A percentile compares a stretch with the other conserved stretches of the same genome.
phyloP scores from a whole-genome alignment of 2,329 filamentous ascomycete species.

The Akanthomyces uredinophilus region DNA sequence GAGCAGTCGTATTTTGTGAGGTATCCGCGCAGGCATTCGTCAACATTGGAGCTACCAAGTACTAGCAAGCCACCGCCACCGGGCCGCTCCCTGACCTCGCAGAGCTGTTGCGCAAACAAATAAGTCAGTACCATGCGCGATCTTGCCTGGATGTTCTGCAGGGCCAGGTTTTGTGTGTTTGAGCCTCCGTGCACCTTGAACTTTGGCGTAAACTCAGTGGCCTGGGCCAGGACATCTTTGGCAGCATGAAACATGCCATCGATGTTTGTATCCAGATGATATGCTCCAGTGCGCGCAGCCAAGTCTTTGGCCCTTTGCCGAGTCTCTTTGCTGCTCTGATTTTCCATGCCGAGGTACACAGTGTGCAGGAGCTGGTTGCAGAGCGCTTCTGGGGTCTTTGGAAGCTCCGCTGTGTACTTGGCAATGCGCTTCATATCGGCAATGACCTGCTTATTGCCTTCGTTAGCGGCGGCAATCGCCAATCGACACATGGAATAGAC shows the following conservation, averaged over 20 bases:
- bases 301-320: conserved; percentile 60
- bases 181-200: conserved; percentile 54
- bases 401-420: conserved; percentile 36
- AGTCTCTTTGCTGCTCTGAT: conserved; percentile 62
- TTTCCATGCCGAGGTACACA: conserved; percentile 62
- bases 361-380: conserved; percentile 32
- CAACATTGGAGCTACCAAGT: conserved; percentile 26
- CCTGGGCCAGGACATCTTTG: conserved; percentile 52
- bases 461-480: conserved; percentile 47
- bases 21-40: conserved; percentile 20
- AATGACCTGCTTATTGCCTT: conserved; percentile 23
- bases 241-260: conserved; percentile 60
- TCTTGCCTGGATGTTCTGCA: conserved; percentile 65
- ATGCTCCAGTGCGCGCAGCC: conserved; percentile 57
- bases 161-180: conserved; percentile 52
- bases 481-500: conserved; percentile 49
- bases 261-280: conserved; percentile 71
- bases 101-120: conserved; percentile 44
- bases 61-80: conserved; percentile 24
- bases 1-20: conserved; percentile 33
- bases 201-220: conserved; percentile 47
- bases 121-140: conserved; percentile 60
- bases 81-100: conserved; percentile 20
- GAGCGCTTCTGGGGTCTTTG: conserved; percentile 53
- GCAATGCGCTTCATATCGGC: conserved; percentile 24